These are phyloP conservation scores for Aurifilum marmelostoma DNA, from an alignment of 2,329 filamentous ascomycete genomes.

Conservation along the genomic window DNA sequence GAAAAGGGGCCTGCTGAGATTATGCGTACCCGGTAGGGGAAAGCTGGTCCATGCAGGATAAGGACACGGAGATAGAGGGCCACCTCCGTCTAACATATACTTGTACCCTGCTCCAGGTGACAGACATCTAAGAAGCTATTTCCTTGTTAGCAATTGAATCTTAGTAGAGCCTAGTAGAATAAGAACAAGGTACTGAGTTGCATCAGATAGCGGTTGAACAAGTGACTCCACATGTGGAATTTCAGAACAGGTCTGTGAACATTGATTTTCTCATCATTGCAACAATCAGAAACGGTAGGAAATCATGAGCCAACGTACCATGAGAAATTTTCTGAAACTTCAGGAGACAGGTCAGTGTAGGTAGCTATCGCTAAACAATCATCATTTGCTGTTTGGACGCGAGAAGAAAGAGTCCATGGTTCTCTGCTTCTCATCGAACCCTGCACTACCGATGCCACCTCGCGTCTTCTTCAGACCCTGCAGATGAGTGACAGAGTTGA, in stretches of 20 bases:
- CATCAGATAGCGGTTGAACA: slow-evolving; percentile 85
- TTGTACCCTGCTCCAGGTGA: not conserved
- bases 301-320: slow-evolving; percentile 44
- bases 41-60: not conserved
- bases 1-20: not conserved
- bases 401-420: slow-evolving; percentile 77
- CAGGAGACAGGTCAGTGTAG: not conserved
- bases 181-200: slow-evolving; percentile 28
- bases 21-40: not conserved
- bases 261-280: slow-evolving; percentile 71
- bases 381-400: slow-evolving; percentile 53
- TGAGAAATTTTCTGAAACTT: slow-evolving; percentile 22
- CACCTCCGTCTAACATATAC: not conserved
- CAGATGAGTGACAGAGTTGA: slow-evolving; percentile 76
- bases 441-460: slow-evolving; percentile 79
- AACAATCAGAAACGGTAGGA: slow-evolving; percentile 39
- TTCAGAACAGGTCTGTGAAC: slow-evolving; percentile 89
- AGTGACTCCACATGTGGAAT: slow-evolving; percentile 66
- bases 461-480: slow-evolving; percentile 74
- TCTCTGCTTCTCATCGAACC: slow-evolving; percentile 74
- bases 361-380: slow-evolving; percentile 34
- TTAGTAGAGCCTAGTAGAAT: slow-evolving; percentile 12
- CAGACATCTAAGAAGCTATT: not conserved
- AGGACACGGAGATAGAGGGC: not conserved
- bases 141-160: slow-evolving; percentile 24